These are phyloP conservation scores for Clitocybe nebularis DNA, from an alignment of 1,284 basidiomycete species.

Conservation along the genomic window DNA sequence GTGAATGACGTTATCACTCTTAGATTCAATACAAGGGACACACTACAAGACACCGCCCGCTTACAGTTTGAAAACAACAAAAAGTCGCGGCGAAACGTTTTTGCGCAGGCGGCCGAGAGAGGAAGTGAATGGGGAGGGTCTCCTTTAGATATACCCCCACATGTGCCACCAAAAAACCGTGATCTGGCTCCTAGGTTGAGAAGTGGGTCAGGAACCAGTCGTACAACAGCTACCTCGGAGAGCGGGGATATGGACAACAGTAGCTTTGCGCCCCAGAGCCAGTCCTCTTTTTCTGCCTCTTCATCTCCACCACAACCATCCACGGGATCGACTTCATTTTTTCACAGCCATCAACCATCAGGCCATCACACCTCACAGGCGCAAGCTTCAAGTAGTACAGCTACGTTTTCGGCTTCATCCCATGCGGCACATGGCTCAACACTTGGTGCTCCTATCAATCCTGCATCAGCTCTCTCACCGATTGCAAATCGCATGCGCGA, in stretches of 20 bases:
- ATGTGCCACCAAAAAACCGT: slow-evolving; percentile 37
- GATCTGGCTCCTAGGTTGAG: slow-evolving; percentile 52
- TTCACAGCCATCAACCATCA: slow-evolving; percentile 28
- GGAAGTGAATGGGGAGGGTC: slow-evolving; percentile 54
- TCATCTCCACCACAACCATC: slow-evolving; percentile 56
- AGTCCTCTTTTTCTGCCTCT: slow-evolving; percentile 49
- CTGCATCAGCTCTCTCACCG: slow-evolving; percentile 57
- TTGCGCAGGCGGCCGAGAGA: slow-evolving; percentile 62
- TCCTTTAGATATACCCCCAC: slow-evolving; percentile 33
- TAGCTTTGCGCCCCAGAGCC: slow-evolving; percentile 36
- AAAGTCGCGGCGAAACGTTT: slow-evolving; percentile 62
- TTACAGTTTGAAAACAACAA: slow-evolving; percentile 74
- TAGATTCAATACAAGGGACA: slow-evolving; percentile 67
- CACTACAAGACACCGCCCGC: slow-evolving; percentile 73
- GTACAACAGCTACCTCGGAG: slow-evolving; percentile 70
- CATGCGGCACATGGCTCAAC: slow-evolving; percentile 37
- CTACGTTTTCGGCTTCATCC: slow-evolving; percentile 42
- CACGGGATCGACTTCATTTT: slow-evolving; percentile 37
- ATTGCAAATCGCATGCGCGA: slow-evolving; percentile 75
- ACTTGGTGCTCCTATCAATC: slow-evolving; percentile 26
- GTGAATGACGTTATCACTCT: slow-evolving; percentile 11
- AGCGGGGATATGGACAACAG: slow-evolving; percentile 59
- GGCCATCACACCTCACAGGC: slow-evolving; percentile 23
- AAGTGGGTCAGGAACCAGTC: slow-evolving; percentile 77
- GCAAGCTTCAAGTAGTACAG: slow-evolving; percentile 37